Evolutionary conservation across 169 alveolate genomes (phyloP), one percentile per base, ranked within the genome.

Genomic region (Theileria annulata): DNA sequence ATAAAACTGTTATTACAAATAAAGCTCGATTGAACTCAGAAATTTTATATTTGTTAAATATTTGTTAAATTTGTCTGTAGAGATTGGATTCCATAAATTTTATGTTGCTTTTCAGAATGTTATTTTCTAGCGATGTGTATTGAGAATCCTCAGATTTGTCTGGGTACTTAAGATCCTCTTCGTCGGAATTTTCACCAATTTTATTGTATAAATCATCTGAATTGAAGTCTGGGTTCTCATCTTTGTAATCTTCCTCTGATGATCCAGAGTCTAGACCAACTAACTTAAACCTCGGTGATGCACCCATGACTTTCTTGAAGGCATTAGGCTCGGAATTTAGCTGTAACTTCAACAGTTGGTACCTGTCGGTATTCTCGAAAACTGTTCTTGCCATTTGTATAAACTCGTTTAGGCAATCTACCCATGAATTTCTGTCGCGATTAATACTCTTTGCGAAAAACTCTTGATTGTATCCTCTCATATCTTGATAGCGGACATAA

Each of bases 331-430:
- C 67, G 2, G n/a, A 25, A 42, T 51, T 82, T 71, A 19, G 80
- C 48, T 23, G 35, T 17, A 15, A 67, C 47, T 69, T 84, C 64
- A 84, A 19, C 37, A 4, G 13, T 54, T 56, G 51, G n/a, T 33
- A 74, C 37, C 35, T 23, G n/a, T 86, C 84, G 17, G 0, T 84
- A 27, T 33, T 48, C 51, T 49, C 19, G 37, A 56, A 74, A 13
- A 88, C 76, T 80, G 83, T 90, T 23, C 93, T 81, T 51, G 80
- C 19, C 67, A 89, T 37, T 54, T 76, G 75, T 17, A 92, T 87
- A 67, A 92, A 92, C 67, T 92, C 96, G 31, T 84, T 88, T 13
- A 92, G 75, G 28, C 93, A 95, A 28, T 92, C 95, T 2, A 95
- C 67, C 96, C 96, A 92, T 13, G 92, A 60, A 72, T 92, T 91